These are phyloP conservation scores for Cryoendolithus antarcticus DNA, from an alignment of 2,329 filamentous ascomycete species.

Conservation along the genomic window DNA sequence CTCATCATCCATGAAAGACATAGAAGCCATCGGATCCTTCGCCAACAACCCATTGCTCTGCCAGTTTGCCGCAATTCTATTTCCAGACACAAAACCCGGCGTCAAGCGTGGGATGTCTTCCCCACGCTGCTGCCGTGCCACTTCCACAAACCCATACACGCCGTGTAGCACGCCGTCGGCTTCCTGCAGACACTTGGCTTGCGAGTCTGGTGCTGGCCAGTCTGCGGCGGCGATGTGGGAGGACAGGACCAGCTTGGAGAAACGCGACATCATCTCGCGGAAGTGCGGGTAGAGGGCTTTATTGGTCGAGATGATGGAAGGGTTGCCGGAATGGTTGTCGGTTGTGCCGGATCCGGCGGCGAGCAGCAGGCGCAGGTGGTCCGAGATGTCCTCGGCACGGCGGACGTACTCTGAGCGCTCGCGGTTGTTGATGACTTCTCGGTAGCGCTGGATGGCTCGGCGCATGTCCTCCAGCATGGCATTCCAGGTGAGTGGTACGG, in stretches of 20 bases:
- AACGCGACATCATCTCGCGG: constrained; percentile 98
- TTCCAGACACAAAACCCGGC: constrained; percentile 85
- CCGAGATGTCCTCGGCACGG: constrained; percentile 93
- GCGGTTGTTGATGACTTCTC: constrained; percentile 73
- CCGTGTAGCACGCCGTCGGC: constrained; percentile 92
- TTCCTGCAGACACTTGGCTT: constrained; percentile 89
- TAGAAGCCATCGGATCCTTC: constrained; percentile 50
- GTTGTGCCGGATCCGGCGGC: constrained; percentile 93
- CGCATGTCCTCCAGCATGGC: constrained; percentile 87
- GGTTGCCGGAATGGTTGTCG: constrained; percentile 96
- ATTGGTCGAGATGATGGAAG: constrained; percentile 98
- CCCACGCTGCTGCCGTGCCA: constrained; percentile 82
- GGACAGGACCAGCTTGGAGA: constrained; percentile 96
- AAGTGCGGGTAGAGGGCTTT: constrained; percentile 96
- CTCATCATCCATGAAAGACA: constrained; percentile 75
- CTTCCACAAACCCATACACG: constrained; percentile 92
- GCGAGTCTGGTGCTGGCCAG: constrained; percentile 86
- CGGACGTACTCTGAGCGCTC: constrained; percentile 84
- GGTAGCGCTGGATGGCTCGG: constrained; percentile 75
- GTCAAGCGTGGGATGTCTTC: constrained; percentile 84
- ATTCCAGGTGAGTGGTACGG: constrained; percentile 75
- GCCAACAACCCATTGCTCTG: constrained; percentile 53
- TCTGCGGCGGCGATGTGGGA: constrained; percentile 95
- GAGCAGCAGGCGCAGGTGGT: constrained; percentile 85
- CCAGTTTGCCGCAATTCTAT: constrained; percentile 76